Conservation (phyloP, 768 basidiomycete species). For the Russula emetica region DNA sequence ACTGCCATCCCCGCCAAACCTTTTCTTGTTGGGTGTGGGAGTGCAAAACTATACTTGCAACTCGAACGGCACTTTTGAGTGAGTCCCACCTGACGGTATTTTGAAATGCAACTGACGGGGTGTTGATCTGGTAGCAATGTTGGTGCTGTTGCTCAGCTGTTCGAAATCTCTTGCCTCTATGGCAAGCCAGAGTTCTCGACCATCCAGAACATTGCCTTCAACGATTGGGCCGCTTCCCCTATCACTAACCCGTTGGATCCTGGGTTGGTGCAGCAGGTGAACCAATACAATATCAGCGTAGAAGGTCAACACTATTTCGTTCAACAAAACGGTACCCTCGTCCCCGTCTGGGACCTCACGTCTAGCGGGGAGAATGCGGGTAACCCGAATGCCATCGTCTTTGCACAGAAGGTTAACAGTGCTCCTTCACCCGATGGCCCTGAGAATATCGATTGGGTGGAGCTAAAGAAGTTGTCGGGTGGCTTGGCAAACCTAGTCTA, state of each 20-base stretch:
- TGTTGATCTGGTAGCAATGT: conserved; percentile 1
- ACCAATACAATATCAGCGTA: too few relatives aligned
- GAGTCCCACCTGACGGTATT: not conserved
- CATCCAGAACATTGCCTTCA: conserved; percentile 2
- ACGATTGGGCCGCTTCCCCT: conserved; percentile 8
- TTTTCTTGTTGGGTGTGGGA: conserved; percentile 4
- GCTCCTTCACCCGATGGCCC: conserved; percentile 1
- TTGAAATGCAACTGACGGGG: not conserved
- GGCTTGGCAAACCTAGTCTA: conserved; percentile 12
- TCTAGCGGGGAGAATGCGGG: not conserved
- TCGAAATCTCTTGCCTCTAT: conserved; percentile 19
- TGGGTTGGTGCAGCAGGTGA: not conserved
- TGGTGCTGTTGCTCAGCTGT: conserved; percentile 21
- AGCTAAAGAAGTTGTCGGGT: conserved; percentile 7
- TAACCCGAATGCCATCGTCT: conserved; percentile 15
- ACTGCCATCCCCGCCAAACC: not conserved
- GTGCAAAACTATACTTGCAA: conserved; percentile 15
- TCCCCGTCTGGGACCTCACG: conserved; percentile 23
- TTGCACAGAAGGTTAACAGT: conserved; percentile 11
- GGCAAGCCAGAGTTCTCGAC: not conserved
- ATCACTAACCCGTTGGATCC: not conserved
- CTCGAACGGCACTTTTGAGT: conserved; percentile 7
- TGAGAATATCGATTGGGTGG: conserved; percentile 22
- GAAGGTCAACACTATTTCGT: conserved; percentile 26
- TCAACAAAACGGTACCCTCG: not conserved